Evolutionary conservation across 495 filamentous ascomycete genomes (phyloP).

Genomic region (Entonaema liquescens): DNA sequence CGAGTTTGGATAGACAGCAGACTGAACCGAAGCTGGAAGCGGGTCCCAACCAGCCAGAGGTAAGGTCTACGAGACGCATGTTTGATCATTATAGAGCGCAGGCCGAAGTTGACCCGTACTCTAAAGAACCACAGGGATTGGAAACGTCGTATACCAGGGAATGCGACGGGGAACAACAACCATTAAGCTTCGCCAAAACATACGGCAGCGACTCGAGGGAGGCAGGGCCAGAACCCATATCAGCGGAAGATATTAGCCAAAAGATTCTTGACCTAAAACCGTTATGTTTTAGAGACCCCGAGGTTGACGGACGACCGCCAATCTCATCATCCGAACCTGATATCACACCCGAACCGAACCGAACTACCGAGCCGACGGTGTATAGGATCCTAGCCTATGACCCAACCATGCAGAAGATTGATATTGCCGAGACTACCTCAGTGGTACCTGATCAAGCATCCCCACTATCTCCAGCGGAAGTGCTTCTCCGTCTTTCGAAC

Average conservation of each 20-base stretch:
- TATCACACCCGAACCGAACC: slow-evolving; percentile 14
- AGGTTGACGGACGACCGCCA: slow-evolving; percentile 39
- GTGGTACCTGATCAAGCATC: slow-evolving; percentile 57
- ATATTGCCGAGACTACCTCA: slow-evolving; percentile 69
- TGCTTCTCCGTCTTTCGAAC: slow-evolving; percentile 71
- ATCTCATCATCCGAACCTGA: slow-evolving; percentile 3
- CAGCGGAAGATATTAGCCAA: slow-evolving; percentile 9
- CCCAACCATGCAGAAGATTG: slow-evolving; percentile 66
- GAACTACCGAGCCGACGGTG: slow-evolving; percentile 49
- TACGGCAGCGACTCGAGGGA: slow-evolving; percentile 36
- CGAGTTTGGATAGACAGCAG: slow-evolving; percentile 48
- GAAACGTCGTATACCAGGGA: slow-evolving; percentile 50
- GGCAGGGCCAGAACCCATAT: slow-evolving; percentile 1
- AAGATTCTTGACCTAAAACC: slow-evolving; percentile 19
- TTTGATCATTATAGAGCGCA: slow-evolving; percentile 25
- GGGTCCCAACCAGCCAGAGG: slow-evolving; percentile 33
- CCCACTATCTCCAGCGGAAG: slow-evolving; percentile 65
- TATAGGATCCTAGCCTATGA: slow-evolving; percentile 83
- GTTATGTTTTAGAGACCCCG: slow-evolving; percentile 35
- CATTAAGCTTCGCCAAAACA: slow-evolving; percentile 40
- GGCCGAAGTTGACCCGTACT: slow-evolving; percentile 48
- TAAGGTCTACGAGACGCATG: slow-evolving; percentile 17
- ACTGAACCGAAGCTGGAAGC: slow-evolving; percentile 39
- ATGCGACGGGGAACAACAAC: slow-evolving; percentile 37
- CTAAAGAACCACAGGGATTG: slow-evolving; percentile 49